A percentile compares a stretch with the other conserved stretches of the same genome.
phyloP scores from a whole-genome alignment of 2,329 filamentous ascomycete species.

The Colletotrichum spaethianum region DNA sequence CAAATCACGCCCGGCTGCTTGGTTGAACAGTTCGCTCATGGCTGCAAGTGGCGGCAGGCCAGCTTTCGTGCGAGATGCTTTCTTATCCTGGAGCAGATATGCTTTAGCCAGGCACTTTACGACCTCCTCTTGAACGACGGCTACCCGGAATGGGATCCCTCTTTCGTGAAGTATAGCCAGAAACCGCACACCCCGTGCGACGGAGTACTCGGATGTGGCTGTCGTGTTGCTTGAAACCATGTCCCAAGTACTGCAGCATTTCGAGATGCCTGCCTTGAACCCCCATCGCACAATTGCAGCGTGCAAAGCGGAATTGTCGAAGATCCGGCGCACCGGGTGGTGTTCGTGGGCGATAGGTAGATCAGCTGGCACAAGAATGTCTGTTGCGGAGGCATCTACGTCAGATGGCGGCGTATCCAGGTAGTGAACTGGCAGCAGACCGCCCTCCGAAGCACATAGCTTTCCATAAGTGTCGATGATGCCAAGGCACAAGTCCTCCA shows the following conservation, averaged over 20 bases:
- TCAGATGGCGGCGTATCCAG: conserved; percentile 55
- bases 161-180: conserved; percentile 52
- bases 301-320: conserved; percentile 55
- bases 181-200: conserved; percentile 55
- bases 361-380: conserved; percentile 53
- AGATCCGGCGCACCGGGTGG: conserved; percentile 65
- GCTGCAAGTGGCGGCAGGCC: conserved; percentile 4
- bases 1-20: conserved; percentile 1
- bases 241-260: neutral
- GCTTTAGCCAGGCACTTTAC: conserved; percentile 20
- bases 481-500: conserved; percentile 60
- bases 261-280: conserved; percentile 56
- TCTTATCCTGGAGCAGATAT: neutral
- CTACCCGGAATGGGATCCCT: conserved; percentile 52
- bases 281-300: conserved; percentile 60
- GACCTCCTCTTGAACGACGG: conserved; percentile 31
- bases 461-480: conserved; percentile 56
- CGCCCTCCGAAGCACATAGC: conserved; percentile 45
- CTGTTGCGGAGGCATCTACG: neutral
- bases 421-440: conserved; percentile 59
- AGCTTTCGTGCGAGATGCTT: neutral
- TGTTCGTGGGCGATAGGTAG: conserved; percentile 56
- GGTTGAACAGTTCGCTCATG: conserved; percentile 20
- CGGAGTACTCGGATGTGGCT: conserved; percentile 47
- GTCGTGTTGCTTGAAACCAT: conserved; percentile 3